Evolutionary conservation across 306 rosid genomes (phyloP).

Genomic region (Medicago ruthenica): DNA sequence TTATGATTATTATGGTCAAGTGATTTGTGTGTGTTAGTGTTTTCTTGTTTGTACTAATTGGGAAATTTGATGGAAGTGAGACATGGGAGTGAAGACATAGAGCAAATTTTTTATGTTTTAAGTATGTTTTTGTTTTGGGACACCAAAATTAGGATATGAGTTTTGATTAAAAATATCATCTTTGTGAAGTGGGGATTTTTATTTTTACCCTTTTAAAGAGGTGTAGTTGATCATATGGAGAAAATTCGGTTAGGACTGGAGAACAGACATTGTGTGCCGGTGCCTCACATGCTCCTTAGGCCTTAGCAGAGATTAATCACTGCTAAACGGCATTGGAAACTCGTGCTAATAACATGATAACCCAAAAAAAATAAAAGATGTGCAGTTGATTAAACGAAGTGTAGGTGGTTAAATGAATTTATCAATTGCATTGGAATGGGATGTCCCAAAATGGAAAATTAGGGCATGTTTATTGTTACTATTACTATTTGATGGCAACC

Average conservation of each 20-base stretch:
- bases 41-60: conserved; percentile 32
- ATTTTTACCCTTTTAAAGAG: conserved; percentile 20
- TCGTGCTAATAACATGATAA: too few relatives aligned
- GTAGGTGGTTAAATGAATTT: conserved; percentile 32
- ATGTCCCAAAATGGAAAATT: conserved; percentile 3
- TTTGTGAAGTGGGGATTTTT: conserved; percentile 28
- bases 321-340: too few relatives aligned
- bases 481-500: neutral
- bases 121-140: conserved; percentile 27
- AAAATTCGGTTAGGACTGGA: too few relatives aligned
- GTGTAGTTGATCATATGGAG: neutral
- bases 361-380: neutral
- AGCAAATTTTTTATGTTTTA: conserved; percentile 17
- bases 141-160: conserved; percentile 10
- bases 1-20: conserved; percentile 42
- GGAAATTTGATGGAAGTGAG: conserved; percentile 34
- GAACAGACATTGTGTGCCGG: too few relatives aligned
- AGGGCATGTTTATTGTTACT: neutral
- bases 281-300: too few relatives aligned
- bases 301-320: too few relatives aligned
- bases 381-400: conserved; percentile 20
- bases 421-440: conserved; percentile 15
- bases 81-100: conserved; percentile 20
- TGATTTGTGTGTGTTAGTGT: conserved; percentile 17
- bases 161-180: conserved; percentile 26